These are phyloP conservation scores for Fallopia convolvulus DNA, from an alignment of 148 eudicot genomes.

Conservation along the genomic window DNA sequence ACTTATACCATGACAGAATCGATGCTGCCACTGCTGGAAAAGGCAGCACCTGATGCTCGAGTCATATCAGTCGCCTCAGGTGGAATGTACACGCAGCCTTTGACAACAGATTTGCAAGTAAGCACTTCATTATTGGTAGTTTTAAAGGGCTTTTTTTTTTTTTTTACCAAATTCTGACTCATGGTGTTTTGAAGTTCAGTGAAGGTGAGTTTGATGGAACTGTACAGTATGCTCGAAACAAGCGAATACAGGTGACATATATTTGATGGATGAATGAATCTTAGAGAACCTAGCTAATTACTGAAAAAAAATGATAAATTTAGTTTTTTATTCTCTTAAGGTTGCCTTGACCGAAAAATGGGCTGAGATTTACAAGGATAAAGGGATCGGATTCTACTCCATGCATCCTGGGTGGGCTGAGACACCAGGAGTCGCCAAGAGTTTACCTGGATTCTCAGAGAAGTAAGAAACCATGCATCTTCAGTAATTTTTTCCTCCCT, in stretches of 20 bases:
- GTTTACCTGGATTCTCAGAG: constrained; percentile 72
- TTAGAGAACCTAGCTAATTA: not conserved
- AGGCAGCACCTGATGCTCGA: constrained; percentile 88
- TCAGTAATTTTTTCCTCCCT: not conserved
- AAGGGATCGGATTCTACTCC: constrained; percentile 59
- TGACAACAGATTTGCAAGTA: constrained; percentile 82
- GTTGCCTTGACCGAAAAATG: constrained; percentile 90
- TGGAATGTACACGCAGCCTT: constrained; percentile 80
- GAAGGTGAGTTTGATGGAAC: constrained; percentile 50
- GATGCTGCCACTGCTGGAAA: constrained; percentile 76
- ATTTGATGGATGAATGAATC: not conserved
- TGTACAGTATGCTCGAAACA: constrained; percentile 81
- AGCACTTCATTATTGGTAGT: not conserved
- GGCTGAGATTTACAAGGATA: constrained; percentile 60
- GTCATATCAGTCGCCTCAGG: constrained; percentile 89
- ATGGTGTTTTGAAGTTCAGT: constrained; percentile 47
- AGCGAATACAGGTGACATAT: constrained; percentile 68
- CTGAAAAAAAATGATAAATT: not conserved
- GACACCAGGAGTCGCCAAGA: constrained; percentile 80
- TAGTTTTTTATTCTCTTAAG: constrained; percentile 20
- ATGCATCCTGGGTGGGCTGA: constrained; percentile 99
- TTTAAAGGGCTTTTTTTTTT: not conserved
- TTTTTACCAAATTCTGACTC: not conserved
- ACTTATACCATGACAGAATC: constrained; percentile 65
- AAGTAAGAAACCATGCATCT: constrained; percentile 23